Percentiles rank a stretch among this genome's conserved stretches.
Evolutionary conservation across 2,329 filamentous ascomycete species (phyloP).

Genomic region (Botrytis paeoniae): DNA sequence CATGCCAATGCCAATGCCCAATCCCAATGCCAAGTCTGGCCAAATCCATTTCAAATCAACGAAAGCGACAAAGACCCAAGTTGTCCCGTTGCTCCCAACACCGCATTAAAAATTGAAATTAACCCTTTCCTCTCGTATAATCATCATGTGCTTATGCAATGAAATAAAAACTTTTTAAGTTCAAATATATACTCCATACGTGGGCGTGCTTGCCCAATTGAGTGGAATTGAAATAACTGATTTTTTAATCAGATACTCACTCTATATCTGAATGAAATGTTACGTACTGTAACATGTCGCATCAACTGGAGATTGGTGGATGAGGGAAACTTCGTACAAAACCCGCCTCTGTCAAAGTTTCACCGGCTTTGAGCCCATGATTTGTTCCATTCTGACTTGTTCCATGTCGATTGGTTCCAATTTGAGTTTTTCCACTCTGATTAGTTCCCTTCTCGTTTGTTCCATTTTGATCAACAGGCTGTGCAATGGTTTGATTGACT

Average conservation of each 20-base stretch:
- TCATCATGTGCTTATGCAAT: neutral
- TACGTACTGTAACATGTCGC: neutral
- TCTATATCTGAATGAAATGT: neutral
- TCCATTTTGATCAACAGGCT: slow-evolving; percentile 6
- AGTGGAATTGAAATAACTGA: neutral
- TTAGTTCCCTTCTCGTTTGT: neutral
- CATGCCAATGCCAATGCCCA: neutral
- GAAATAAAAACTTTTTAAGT: slow-evolving; percentile 3
- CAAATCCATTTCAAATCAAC: neutral
- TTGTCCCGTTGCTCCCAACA: slow-evolving; percentile 2
- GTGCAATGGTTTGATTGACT: neutral
- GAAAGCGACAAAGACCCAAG: slow-evolving; percentile 1
- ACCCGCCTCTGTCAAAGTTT: slow-evolving; percentile 14
- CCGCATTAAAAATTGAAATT: slow-evolving; percentile 1
- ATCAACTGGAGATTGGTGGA: slow-evolving; percentile 5
- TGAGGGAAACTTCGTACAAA: slow-evolving; percentile 14
- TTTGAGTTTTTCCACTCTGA: neutral
- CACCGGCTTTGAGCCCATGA: slow-evolving; percentile 10
- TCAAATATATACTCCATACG: neutral
- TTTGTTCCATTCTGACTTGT: neutral
- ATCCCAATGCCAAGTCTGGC: neutral
- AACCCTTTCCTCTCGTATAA: neutral
- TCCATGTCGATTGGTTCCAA: neutral
- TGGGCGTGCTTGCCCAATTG: neutral
- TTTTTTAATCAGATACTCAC: neutral